Conservation (phyloP, 345 rosid species). For the Melaleuca quinquenervia region DNA sequence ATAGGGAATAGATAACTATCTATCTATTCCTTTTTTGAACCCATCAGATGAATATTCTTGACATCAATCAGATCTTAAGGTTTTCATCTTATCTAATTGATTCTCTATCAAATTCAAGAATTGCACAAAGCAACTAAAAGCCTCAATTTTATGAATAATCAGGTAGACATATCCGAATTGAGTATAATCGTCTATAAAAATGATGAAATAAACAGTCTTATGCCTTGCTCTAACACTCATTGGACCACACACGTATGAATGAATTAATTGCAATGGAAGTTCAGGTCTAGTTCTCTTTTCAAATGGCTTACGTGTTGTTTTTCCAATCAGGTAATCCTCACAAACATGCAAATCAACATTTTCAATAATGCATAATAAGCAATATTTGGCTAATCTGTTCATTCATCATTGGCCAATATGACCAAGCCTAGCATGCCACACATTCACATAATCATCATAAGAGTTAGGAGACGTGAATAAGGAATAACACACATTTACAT, state of each 20-base stretch:
- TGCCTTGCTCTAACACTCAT: neutral
- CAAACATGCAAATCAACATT: neutral
- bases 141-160: no score
- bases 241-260: neutral
- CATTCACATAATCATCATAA: neutral
- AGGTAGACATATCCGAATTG: no score
- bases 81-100: no score
- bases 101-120: no score
- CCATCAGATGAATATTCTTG: no score
- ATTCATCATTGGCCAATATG: neutral
- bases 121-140: no score
- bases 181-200: no score
- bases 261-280: neutral
- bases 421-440: neutral
- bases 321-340: neutral
- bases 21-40: no score
- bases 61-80: no score
- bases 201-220: no score
- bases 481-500: neutral
- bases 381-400: neutral
- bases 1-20: no score
- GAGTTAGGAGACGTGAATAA: neutral
- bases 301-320: neutral
- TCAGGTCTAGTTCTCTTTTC: neutral
- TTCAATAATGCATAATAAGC: neutral